These are phyloP conservation scores for Rhodamnia rubescens DNA, from an alignment of 345 rosid species.

Conservation along the genomic window DNA sequence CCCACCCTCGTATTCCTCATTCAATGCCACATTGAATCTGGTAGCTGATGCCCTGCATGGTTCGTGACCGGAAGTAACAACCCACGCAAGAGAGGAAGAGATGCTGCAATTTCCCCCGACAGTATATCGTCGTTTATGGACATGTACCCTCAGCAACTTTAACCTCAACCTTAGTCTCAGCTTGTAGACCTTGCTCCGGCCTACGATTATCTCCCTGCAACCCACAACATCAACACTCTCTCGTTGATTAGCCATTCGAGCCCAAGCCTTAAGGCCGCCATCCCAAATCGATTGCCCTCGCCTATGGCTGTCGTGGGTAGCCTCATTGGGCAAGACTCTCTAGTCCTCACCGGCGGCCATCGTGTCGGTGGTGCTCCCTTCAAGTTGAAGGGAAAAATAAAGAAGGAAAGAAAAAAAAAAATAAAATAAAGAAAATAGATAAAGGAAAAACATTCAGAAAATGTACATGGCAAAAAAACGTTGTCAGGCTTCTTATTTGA, in stretches of 20 bases:
- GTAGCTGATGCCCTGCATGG: not conserved
- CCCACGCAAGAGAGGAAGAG: slow-evolving; percentile 62
- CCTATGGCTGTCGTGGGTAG: no score
- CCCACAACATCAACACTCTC: slow-evolving; percentile 18
- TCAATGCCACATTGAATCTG: not conserved
- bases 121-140: not conserved
- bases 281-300: no score
- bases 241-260: slow-evolving; percentile 12
- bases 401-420: no score
- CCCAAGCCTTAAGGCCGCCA: not conserved
- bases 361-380: no score
- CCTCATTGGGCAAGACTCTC: no score
- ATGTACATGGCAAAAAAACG: no score
- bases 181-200: slow-evolving; percentile 47
- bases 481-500: no score
- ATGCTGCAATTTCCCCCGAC: slow-evolving; percentile 5
- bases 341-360: no score
- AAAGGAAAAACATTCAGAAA: no score
- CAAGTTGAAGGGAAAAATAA: no score
- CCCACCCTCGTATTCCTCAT: not conserved
- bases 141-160: slow-evolving; percentile 2
- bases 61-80: not conserved
- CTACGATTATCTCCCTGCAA: slow-evolving; percentile 55
- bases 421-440: no score
- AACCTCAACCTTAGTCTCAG: slow-evolving; percentile 33